Percentiles rank a stretch among this genome's conserved stretches.
Evolutionary conservation across 345 rosid species (phyloP).

Genomic region (Alliaria petiolata): DNA sequence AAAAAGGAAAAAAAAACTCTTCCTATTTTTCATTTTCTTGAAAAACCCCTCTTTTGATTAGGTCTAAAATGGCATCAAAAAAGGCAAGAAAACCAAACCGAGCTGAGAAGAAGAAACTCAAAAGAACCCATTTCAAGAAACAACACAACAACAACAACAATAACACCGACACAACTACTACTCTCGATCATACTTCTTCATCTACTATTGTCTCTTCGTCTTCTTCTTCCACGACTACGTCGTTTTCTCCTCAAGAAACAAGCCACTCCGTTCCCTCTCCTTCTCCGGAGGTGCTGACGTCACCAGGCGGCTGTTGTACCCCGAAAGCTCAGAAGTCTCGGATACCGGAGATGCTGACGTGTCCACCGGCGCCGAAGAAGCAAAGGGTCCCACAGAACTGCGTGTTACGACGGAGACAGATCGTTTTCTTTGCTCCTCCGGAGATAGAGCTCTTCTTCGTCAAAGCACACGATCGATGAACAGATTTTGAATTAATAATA

Average conservation of each 20-base stretch:
- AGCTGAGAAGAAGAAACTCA: constrained; percentile 1
- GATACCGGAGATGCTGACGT: constrained; percentile 72
- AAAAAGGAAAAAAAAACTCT: no score
- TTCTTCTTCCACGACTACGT: constrained; percentile 18
- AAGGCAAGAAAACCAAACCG: constrained; percentile 30
- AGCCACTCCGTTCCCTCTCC: constrained; percentile 18
- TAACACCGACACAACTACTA: constrained; percentile 1
- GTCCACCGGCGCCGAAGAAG: constrained; percentile 99
- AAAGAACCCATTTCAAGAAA: constrained; percentile 32
- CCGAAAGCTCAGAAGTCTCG: constrained; percentile 71
- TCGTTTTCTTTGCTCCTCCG: constrained; percentile 92
- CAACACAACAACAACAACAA: constrained; percentile 19
- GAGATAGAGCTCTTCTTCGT: constrained; percentile 93
- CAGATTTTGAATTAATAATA: background rate
- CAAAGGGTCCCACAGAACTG: constrained; percentile 47
- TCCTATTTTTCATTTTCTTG: background rate
- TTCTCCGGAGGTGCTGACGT: constrained; percentile 6
- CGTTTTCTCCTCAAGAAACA: constrained; percentile 15
- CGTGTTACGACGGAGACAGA: constrained; percentile 50
- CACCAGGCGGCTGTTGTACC: constrained; percentile 50
- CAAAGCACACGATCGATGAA: constrained; percentile 41
- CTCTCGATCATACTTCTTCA: constrained; percentile 15
- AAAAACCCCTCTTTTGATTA: background rate
- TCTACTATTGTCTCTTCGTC: constrained; percentile 20
- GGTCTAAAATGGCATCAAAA: constrained; percentile 33